These are phyloP conservation scores for Thielaviopsis musarum DNA, from an alignment of 2,329 filamentous ascomycete genomes.

Conservation along the genomic window DNA sequence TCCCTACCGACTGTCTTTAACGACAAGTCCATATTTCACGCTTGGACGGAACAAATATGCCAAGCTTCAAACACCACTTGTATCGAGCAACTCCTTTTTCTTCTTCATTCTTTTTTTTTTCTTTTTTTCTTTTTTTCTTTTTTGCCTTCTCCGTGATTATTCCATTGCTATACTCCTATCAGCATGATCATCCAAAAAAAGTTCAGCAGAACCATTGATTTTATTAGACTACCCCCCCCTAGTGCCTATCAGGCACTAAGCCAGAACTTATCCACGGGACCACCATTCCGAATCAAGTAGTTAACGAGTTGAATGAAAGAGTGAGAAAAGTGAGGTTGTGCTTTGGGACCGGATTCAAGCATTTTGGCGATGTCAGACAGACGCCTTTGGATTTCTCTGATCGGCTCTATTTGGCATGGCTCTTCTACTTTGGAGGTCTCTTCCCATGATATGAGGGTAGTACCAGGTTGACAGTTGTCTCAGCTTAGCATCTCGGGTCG, in stretches of 20 bases:
- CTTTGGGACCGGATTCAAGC: background rate
- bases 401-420: background rate
- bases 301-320: background rate
- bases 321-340: background rate
- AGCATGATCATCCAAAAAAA: background rate
- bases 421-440: background rate
- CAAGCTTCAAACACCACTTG: background rate
- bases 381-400: background rate
- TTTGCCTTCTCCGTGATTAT: background rate
- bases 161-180: background rate
- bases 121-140: background rate
- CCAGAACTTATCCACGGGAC: background rate
- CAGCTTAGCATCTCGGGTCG: background rate
- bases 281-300: background rate
- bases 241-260: background rate
- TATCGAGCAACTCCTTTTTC: background rate
- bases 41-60: background rate
- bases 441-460: background rate
- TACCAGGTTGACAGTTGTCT: background rate
- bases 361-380: background rate
- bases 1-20: background rate
- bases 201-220: background rate
- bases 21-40: background rate
- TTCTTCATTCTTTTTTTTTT: no score
- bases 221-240: background rate